A percentile compares a stretch with the other conserved stretches of the same genome.
Evolutionary conservation across 352 stramenopile species (phyloP).

Genomic region (Pythium brassicae): DNA sequence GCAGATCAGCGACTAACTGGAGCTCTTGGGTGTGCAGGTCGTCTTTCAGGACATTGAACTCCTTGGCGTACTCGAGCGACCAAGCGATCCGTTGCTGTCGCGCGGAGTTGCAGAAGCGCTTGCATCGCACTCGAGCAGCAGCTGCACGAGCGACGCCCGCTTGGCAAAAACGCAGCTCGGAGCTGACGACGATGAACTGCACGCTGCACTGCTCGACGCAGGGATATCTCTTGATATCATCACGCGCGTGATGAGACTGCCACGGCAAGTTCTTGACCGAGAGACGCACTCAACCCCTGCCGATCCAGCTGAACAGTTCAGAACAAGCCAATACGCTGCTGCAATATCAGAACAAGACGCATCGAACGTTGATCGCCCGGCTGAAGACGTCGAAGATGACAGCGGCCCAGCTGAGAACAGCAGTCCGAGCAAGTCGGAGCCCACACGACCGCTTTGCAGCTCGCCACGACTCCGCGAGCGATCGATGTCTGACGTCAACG

Average conservation of each 20-base stretch:
- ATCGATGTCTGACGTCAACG: background rate
- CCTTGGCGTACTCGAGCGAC: conserved; percentile 8
- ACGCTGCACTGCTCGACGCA: conserved; percentile 26
- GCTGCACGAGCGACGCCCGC: background rate
- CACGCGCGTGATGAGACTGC: conserved; percentile 15
- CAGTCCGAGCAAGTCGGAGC: no score
- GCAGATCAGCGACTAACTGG: no score
- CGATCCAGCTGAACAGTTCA: no score
- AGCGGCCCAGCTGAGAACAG: background rate
- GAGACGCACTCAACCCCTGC: background rate
- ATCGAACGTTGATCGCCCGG: no score
- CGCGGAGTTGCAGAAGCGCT: background rate
- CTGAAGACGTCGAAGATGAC: background rate
- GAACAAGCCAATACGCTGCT: no score
- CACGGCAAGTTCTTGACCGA: background rate
- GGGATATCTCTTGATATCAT: conserved; percentile 32
- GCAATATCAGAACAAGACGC: no score
- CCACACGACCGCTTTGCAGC: no score
- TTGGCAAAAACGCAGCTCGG: background rate
- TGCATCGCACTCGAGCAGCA: background rate
- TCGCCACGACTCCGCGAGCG: no score
- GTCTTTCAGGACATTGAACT: conserved; percentile 27
- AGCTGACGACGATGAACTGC: conserved; percentile 16
- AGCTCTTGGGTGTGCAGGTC: conserved; percentile 10
- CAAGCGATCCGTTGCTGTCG: background rate